Percentiles rank a stretch among this genome's conserved stretches.
These are phyloP conservation scores for Calendula officinalis DNA, from an alignment of 129 eudicot genomes.

Conservation along the genomic window DNA sequence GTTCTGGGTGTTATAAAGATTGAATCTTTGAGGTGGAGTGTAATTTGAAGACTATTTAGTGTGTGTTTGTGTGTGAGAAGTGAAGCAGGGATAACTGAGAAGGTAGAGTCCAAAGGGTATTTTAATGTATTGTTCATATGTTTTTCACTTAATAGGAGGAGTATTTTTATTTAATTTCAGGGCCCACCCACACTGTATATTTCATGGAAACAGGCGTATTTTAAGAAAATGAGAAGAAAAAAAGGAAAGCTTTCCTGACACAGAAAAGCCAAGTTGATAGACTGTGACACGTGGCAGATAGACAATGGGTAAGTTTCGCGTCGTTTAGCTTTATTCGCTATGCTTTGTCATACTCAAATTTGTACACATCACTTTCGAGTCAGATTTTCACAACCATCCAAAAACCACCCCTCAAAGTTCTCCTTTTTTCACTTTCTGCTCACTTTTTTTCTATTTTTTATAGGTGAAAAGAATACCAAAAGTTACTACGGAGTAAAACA, in stretches of 20 bases:
- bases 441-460: background rate
- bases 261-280: constrained; percentile 18
- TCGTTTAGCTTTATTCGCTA: constrained; percentile 23
- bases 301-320: constrained; percentile 16
- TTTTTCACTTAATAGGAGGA: background rate
- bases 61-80: constrained; percentile 28
- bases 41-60: constrained; percentile 28
- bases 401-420: constrained; percentile 12
- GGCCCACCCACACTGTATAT: background rate
- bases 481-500: background rate
- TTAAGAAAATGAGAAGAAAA: constrained; percentile 7
- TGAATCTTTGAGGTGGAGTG: constrained; percentile 33
- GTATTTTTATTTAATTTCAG: background rate
- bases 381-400: constrained; percentile 37
- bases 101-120: constrained; percentile 27
- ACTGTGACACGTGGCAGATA: constrained; percentile 34
- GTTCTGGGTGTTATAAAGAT: constrained; percentile 21
- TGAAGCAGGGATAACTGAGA: constrained; percentile 14
- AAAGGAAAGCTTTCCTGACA: constrained; percentile 26
- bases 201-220: background rate
- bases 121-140: constrained; percentile 18
- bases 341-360: constrained; percentile 31
- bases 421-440: constrained; percentile 1
- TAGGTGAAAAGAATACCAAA: background rate
- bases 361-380: constrained; percentile 44